Evolutionary conservation across 345 rosid genomes (phyloP).

Genomic region (Anacardium occidentale): DNA sequence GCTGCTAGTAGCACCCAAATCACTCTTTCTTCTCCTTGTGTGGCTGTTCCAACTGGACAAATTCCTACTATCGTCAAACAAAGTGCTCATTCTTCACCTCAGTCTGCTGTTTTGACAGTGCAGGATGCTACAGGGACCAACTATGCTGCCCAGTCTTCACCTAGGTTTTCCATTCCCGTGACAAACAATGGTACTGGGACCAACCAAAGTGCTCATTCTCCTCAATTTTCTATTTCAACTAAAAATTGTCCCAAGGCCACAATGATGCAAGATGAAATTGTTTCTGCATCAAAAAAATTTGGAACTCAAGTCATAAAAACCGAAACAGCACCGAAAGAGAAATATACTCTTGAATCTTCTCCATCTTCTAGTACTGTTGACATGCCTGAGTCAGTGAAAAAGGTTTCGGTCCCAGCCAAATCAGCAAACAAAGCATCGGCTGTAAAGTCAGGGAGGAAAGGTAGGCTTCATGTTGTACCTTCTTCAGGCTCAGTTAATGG

Average conservation of each 20-base stretch:
- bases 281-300: constrained; percentile 29
- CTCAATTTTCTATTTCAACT: constrained; percentile 25
- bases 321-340: constrained; percentile 33
- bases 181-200: constrained; percentile 23
- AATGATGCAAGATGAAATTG: constrained; percentile 26
- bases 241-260: constrained; percentile 22
- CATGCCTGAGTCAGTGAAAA: constrained; percentile 28
- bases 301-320: constrained; percentile 36
- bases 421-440: constrained; percentile 35
- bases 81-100: constrained; percentile 26
- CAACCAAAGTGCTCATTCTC: constrained; percentile 33
- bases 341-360: constrained; percentile 30
- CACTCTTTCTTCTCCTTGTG: neutral
- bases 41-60: too few relatives aligned
- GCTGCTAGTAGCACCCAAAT: constrained; percentile 21
- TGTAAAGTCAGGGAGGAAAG: constrained; percentile 38
- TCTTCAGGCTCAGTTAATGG: constrained; percentile 38
- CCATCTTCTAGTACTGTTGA: constrained; percentile 33
- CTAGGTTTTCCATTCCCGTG: constrained; percentile 25
- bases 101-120: constrained; percentile 12
- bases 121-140: neutral
- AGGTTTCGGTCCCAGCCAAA: constrained; percentile 33
- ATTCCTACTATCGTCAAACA: too few relatives aligned
- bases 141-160: constrained; percentile 28
- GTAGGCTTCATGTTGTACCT: constrained; percentile 34